Base-by-base conservation (phyloP, 192 early-diverging fungal genomes). In the Coemansia sp. region DNA sequence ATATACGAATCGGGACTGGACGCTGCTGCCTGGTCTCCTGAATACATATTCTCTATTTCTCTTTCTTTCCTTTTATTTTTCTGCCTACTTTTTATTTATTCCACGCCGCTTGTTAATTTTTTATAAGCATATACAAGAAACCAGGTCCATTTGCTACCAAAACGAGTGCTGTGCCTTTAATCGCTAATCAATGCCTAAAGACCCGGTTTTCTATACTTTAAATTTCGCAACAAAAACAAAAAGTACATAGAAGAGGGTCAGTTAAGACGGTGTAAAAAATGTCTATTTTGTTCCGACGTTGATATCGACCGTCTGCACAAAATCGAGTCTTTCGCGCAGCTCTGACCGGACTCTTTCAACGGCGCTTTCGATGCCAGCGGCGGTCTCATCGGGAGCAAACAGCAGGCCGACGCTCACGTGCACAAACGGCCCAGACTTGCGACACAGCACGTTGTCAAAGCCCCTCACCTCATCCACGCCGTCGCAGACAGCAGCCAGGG, bases 391-490 rank as follows among this genome's bases (percentile, higher is more conserved):
- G 18, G 62, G 32, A 2, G 32, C 65, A 66, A 81, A 69, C 47
- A n/a, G 10, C 58, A 75, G 18, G 1, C 24, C 46, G 24, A 67
- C 61, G 7, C 55, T 61, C 8, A 68, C 77, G 28, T 76, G 76
- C 23, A 78, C 46, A 55, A 72, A 80, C 8, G 76, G 75, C 4
- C 74, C 75, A 0, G 67, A 71, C 39, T 81, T 74, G 54, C 75
- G 69, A 49, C 75, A 78, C 49, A 54, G 66, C 30, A 78, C 62
- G 22, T 55, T 30, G 32, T 57, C 55, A 51, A 68, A 39, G 6
- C 55, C 50, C 30, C 46, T 60, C 11, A 72, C 58, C 3, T 61
- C 46, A 3, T 32, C 54, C 27, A 67, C 30, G 2, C 42, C 32
- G 0, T 19, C 39, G 11, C 58, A 58, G 13, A 75, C 58, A 23